Conservation (phyloP, 331 rosid species). For the Quercus lobata region DNA sequence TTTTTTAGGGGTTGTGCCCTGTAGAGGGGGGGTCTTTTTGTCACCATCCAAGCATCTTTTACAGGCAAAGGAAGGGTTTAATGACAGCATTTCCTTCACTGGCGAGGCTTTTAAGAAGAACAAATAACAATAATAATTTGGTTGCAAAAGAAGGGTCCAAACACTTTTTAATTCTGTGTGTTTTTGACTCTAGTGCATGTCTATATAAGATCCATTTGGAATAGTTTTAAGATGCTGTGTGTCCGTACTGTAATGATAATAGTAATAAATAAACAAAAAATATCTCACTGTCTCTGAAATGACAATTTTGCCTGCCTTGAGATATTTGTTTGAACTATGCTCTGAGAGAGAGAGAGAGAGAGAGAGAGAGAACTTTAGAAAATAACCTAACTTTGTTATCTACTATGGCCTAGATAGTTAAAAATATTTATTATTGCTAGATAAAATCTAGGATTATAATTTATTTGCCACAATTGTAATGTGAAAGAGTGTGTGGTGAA, state of each 20-base stretch:
- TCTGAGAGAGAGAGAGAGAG: no score
- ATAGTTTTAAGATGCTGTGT: not conserved
- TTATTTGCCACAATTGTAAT: no score
- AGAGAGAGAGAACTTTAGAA: no score
- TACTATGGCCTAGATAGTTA: no score
- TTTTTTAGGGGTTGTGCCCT: conserved; percentile 3
- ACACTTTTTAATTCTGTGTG: not conserved
- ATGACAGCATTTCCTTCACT: conserved; percentile 16
- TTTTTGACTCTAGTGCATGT: not conserved
- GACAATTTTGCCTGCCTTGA: not conserved
- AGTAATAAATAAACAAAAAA: not conserved
- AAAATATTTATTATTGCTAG: no score
- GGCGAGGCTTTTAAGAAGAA: conserved; percentile 34
- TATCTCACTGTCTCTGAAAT: no score
- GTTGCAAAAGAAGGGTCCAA: conserved; percentile 21
- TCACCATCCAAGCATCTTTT: conserved; percentile 21
- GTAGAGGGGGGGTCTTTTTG: conserved; percentile 15
- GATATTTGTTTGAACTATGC: no score
- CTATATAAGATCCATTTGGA: not conserved
- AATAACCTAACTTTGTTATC: no score
- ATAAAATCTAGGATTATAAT: no score
- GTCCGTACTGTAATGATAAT: no score
- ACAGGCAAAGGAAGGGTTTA: not conserved
- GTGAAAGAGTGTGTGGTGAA: no score
- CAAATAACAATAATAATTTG: conserved; percentile 5